Percentiles rank a stretch among this genome's conserved stretches.
These are phyloP conservation scores for Eucalyptus cloeziana DNA, from an alignment of 345 rosid species.

Conservation along the genomic window DNA sequence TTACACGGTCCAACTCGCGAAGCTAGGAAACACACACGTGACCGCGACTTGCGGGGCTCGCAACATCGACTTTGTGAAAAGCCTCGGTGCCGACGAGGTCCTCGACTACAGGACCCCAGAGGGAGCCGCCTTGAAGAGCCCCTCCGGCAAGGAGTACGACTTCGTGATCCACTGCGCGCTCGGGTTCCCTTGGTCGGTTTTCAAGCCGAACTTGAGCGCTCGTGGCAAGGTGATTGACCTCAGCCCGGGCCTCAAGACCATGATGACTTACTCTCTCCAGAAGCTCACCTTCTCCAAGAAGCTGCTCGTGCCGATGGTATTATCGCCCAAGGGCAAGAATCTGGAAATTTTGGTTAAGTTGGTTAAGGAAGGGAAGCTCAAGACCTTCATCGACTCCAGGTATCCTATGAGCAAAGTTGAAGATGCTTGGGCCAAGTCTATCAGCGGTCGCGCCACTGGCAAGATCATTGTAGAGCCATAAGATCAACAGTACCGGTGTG, in stretches of 20 bases:
- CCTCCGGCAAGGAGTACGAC: constrained; percentile 63
- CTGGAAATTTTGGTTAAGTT: constrained; percentile 31
- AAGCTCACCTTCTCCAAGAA: constrained; percentile 59
- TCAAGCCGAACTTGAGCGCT: constrained; percentile 50
- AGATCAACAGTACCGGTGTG: not conserved
- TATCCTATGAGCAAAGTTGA: constrained; percentile 48
- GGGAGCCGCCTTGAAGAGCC: constrained; percentile 62
- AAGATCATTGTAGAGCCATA: constrained; percentile 61
- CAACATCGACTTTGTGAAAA: constrained; percentile 55
- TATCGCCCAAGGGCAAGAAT: constrained; percentile 31
- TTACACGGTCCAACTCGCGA: constrained; percentile 66
- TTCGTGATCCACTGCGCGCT: constrained; percentile 59
- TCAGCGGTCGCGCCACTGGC: constrained; percentile 68
- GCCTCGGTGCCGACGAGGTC: constrained; percentile 77
- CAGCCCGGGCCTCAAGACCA: constrained; percentile 25
- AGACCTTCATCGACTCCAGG: constrained; percentile 50
- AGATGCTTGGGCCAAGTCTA: constrained; percentile 66
- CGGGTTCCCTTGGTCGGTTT: constrained; percentile 50
- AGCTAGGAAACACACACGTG: constrained; percentile 63
- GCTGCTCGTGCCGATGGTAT: constrained; percentile 38
- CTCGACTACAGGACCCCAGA: constrained; percentile 74
- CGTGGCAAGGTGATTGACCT: constrained; percentile 58
- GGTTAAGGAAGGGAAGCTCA: constrained; percentile 54
- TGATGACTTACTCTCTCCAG: constrained; percentile 32
- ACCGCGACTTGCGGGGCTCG: constrained; percentile 82